These are phyloP conservation scores for Arthrobotrys megalospora DNA, from an alignment of 2,329 filamentous ascomycete genomes.

Conservation along the genomic window DNA sequence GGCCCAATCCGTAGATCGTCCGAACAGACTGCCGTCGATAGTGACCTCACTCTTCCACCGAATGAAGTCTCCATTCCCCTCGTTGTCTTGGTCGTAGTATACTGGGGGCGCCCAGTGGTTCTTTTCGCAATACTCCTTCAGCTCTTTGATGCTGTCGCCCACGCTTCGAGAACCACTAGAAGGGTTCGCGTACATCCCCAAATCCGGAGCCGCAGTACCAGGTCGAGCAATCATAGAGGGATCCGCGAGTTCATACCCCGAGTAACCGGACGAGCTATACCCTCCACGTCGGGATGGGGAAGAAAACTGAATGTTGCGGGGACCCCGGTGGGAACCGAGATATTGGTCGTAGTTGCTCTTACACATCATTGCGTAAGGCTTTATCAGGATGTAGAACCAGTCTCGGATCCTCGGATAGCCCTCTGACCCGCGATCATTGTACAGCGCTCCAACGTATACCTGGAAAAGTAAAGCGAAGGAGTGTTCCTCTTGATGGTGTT, in stretches of 20 bases:
- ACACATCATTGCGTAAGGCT: constrained; percentile 61
- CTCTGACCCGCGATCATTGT: constrained; percentile 60
- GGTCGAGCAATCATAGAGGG: constrained; percentile 40
- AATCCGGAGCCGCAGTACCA: constrained; percentile 43
- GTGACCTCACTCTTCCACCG: constrained; percentile 62
- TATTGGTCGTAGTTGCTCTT: constrained; percentile 60
- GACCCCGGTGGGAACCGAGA: not conserved
- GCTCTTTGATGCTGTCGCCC: constrained; percentile 40
- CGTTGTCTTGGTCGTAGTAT: constrained; percentile 60
- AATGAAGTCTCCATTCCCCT: constrained; percentile 60
- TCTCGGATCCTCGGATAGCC: constrained; percentile 56
- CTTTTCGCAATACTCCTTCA: constrained; percentile 57
- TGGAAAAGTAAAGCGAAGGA: constrained; percentile 62
- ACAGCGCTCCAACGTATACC: constrained; percentile 63
- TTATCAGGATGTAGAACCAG: constrained; percentile 62
- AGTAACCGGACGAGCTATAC: constrained; percentile 5
- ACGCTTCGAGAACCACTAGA: not conserved
- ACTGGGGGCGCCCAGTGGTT: constrained; percentile 23
- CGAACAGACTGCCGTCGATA: constrained; percentile 58
- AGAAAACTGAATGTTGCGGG: not conserved
- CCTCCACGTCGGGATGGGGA: constrained; percentile 5
- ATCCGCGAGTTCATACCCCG: constrained; percentile 36
- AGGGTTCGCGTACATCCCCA: constrained; percentile 28
- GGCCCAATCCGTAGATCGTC: constrained; percentile 20
- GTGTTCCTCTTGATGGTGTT: constrained; percentile 52